phyloP scores from a whole-genome alignment of 495 filamentous ascomycete genomes.

The Geoglossum glabrum region DNA sequence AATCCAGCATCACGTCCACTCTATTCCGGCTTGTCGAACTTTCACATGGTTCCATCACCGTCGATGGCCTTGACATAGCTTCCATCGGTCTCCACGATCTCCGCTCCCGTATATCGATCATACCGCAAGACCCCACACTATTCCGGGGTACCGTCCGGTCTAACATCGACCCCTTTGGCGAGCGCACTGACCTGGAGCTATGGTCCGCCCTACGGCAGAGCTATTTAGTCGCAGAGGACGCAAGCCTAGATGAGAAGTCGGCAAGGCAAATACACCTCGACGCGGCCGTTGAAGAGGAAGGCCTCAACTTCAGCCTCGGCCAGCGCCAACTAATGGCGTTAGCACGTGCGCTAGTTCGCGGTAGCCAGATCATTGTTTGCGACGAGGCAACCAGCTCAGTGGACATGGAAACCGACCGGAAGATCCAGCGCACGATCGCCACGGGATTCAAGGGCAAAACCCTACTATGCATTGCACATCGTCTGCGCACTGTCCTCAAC shows the following conservation, averaged over 20 bases:
- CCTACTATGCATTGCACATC: conserved; percentile 19
- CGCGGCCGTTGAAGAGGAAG: conserved; percentile 10
- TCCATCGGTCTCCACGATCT: conserved; percentile 10
- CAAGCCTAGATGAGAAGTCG: conserved; percentile 19
- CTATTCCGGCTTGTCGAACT: conserved; percentile 19
- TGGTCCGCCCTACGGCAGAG: conserved; percentile 10
- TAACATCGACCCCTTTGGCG: conserved; percentile 17
- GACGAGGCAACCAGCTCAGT: conserved; percentile 8
- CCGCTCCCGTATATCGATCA: conserved; percentile 15
- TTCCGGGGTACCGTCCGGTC: conserved; percentile 15
- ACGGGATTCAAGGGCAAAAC: conserved; percentile 14
- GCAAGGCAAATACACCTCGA: conserved; percentile 29
- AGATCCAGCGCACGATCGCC: conserved; percentile 16
- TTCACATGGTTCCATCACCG: conserved; percentile 10
- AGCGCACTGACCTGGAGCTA: conserved; percentile 9
- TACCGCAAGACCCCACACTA: conserved; percentile 22
- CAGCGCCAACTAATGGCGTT: conserved; percentile 17
- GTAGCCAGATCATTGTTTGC: conserved; percentile 12
- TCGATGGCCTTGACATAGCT: conserved; percentile 14
- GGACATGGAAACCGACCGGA: conserved; percentile 13
- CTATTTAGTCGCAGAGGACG: conserved; percentile 17
- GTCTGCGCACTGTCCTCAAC: conserved; percentile 13
- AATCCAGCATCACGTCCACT: conserved; percentile 13
- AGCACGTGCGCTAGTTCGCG: conserved; percentile 13
- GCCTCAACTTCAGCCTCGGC: conserved; percentile 14